phyloP scores from a whole-genome alignment of 2,329 filamentous ascomycete species.

The Verticillium dahliae region DNA sequence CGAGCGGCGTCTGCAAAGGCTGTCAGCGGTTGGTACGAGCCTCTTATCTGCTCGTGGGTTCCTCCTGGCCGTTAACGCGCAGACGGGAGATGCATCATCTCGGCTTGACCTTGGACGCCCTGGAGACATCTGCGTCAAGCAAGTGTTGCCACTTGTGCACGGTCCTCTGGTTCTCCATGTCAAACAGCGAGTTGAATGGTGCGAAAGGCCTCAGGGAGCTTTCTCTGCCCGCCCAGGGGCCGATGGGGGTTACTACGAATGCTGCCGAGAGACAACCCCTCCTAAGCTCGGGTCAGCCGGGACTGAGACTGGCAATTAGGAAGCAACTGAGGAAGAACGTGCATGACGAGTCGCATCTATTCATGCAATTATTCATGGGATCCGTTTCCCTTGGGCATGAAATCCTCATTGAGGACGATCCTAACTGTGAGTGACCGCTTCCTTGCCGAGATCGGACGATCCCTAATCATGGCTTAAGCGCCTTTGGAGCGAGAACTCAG shows the following conservation, averaged over 20 bases:
- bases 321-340: not conserved
- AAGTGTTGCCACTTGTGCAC: not conserved
- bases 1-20: not conserved
- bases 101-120: not conserved
- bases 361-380: not conserved
- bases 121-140: not conserved
- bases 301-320: not conserved
- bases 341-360: not conserved
- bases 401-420: not conserved
- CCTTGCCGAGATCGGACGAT: not conserved
- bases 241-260: too few species aligned
- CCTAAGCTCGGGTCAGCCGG: not conserved
- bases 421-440: not conserved
- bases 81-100: not conserved
- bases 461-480: not conserved
- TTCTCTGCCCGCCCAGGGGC: not conserved
- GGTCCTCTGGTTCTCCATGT: not conserved
- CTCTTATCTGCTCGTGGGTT: not conserved
- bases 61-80: not conserved
- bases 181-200: not conserved
- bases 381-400: not conserved
- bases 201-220: not conserved
- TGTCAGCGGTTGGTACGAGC: not conserved
- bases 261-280: not conserved
- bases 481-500: not conserved